These are phyloP conservation scores for Pestalotiopsis sp. DNA, from an alignment of 2,329 filamentous ascomycete species.

Conservation along the genomic window DNA sequence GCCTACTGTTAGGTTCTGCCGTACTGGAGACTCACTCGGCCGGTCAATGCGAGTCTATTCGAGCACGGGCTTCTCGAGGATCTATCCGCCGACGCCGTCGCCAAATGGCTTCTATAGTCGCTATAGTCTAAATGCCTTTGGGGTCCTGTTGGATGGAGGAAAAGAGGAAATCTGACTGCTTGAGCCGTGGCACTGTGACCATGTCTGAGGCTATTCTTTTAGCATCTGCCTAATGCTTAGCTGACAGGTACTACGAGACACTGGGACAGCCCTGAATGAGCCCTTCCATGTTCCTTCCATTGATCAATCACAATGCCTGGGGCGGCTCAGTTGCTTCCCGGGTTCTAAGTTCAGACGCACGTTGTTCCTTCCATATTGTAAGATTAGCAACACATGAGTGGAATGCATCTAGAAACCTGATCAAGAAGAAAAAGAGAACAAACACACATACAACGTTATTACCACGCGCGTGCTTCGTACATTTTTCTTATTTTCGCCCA, in stretches of 20 bases:
- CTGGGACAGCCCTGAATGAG: neutral
- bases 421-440: too few relatives aligned
- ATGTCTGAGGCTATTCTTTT: neutral
- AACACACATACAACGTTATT: too few relatives aligned
- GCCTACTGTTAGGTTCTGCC: neutral
- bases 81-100: constrained; percentile 3
- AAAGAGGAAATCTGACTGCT: neutral
- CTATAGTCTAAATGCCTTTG: constrained; percentile 1
- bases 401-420: too few relatives aligned
- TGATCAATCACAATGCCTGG: neutral
- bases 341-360: neutral
- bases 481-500: neutral
- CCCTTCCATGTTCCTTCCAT: too few relatives aligned
- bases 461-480: neutral
- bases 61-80: constrained; percentile 1
- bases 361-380: neutral
- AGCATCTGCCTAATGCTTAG: neutral
- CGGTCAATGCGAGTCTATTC: neutral
- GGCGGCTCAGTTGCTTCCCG: neutral
- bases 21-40: neutral
- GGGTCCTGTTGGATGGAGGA: neutral
- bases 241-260: neutral
- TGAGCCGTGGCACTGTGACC: neutral
- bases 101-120: neutral
- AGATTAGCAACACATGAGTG: too few relatives aligned